These are phyloP conservation scores for Coriaria nepalensis DNA, from an alignment of 306 rosid genomes.

Conservation along the genomic window DNA sequence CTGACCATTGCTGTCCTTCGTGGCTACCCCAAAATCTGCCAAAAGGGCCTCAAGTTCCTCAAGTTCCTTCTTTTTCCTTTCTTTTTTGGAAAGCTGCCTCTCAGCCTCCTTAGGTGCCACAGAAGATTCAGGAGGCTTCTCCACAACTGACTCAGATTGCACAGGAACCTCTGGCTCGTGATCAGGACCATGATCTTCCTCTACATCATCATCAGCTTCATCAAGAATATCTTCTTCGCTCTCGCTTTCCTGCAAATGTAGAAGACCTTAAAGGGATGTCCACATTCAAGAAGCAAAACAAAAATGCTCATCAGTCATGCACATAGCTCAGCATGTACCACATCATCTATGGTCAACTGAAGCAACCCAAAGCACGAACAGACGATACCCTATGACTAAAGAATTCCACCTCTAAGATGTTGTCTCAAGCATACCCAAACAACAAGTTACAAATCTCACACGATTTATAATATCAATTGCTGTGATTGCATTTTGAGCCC, in stretches of 20 bases:
- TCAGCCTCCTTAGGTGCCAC: constrained; percentile 62
- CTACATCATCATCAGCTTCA: constrained; percentile 78
- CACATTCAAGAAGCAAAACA: background rate
- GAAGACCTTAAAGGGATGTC: background rate
- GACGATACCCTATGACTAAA: too few relatives aligned
- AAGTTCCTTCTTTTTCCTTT: constrained; percentile 87
- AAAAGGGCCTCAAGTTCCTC: constrained; percentile 93
- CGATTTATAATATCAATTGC: too few relatives aligned
- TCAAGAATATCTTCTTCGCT: constrained; percentile 83
- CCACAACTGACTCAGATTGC: constrained; percentile 39
- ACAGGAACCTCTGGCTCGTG: constrained; percentile 39
- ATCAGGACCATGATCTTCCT: constrained; percentile 63
- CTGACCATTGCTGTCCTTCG: constrained; percentile 47
- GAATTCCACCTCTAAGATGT: too few relatives aligned
- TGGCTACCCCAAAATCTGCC: constrained; percentile 72
- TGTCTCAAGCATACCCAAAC: too few relatives aligned
- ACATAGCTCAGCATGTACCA: too few relatives aligned
- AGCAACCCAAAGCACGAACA: too few relatives aligned
- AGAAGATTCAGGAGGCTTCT: constrained; percentile 40
- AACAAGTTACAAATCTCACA: too few relatives aligned
- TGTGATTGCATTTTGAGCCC: too few relatives aligned
- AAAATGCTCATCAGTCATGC: too few relatives aligned
- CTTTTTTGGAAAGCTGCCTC: constrained; percentile 80
- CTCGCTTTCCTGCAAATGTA: constrained; percentile 50
- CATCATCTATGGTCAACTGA: too few relatives aligned